phyloP scores from a whole-genome alignment of 495 filamentous ascomycete species.

The Trichocladium uniseriatum region DNA sequence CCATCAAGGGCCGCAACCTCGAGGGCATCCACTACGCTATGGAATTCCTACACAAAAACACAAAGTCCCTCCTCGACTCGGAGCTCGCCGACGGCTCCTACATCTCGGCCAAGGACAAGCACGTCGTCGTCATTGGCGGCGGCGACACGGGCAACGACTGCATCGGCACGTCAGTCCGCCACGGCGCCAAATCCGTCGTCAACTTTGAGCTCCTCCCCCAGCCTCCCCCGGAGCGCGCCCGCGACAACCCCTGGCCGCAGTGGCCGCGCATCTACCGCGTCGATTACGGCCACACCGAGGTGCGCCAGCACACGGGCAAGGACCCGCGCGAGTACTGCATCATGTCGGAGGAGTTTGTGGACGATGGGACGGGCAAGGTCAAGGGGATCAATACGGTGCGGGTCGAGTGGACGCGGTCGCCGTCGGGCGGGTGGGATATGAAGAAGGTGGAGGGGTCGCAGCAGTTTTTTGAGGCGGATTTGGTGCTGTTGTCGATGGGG shows the following conservation, averaged over 20 bases:
- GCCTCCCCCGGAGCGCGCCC: conserved; percentile 84
- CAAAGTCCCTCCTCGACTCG: conserved; percentile 95
- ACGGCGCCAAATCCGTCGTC: conserved; percentile 90
- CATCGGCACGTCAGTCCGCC: conserved; percentile 95
- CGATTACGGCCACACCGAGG: conserved; percentile 94
- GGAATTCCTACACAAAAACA: conserved; percentile 98
- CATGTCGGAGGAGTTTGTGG: conserved; percentile 97
- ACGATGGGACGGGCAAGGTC: conserved; percentile 79
- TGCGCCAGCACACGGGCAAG: conserved; percentile 94
- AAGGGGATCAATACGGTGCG: conserved; percentile 96
- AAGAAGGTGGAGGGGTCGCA: conserved; percentile 92
- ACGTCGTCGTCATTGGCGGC: conserved; percentile 96
- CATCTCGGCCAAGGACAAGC: conserved; percentile 93
- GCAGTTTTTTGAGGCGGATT: conserved; percentile 95
- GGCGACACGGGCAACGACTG: conserved; percentile 99
- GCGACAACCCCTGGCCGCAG: conserved; percentile 98
- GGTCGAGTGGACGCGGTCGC: conserved; percentile 91
- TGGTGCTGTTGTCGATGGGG: conserved; percentile 96
- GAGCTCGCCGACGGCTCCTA: conserved; percentile 77
- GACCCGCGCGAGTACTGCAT: conserved; percentile 98
- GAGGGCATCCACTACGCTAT: conserved; percentile 97
- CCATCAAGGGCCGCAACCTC: conserved; percentile 82
- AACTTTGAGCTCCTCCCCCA: conserved; percentile 98
- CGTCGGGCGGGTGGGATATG: conserved; percentile 96
- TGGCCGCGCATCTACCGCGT: conserved; percentile 99